A percentile compares a stretch with the other conserved stretches of the same genome.
These are phyloP conservation scores for Puccinellia tenuiflora DNA, from an alignment of 176 grass and related monocot species.

Conservation along the genomic window DNA sequence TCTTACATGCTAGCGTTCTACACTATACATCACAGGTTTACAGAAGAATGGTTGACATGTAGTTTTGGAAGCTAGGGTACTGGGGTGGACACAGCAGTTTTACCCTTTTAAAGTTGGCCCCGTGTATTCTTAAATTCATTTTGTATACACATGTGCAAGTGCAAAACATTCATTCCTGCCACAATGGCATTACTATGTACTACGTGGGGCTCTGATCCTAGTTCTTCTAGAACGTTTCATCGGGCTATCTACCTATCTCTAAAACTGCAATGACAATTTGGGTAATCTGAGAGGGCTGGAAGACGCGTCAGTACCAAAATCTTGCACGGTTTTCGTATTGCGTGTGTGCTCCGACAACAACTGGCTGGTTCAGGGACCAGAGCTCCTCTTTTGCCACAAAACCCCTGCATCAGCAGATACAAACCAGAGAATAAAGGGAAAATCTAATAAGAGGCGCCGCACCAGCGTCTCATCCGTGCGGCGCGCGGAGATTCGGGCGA, in stretches of 20 bases:
- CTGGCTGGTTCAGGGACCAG: not conserved
- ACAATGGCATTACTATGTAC: not conserved
- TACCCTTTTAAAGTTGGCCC: slow-evolving; percentile 14
- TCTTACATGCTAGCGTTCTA: slow-evolving; percentile 35
- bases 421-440: not conserved
- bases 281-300: not conserved
- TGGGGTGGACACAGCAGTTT: slow-evolving; percentile 28
- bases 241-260: too few relatives aligned
- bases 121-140: slow-evolving; percentile 27
- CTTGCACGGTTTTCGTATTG: not conserved
- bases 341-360: not conserved
- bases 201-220: slow-evolving; percentile 11
- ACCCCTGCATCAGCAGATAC: not conserved
- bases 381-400: not conserved
- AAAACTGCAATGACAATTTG: not conserved
- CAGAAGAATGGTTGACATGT: slow-evolving; percentile 36
- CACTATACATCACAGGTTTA: slow-evolving; percentile 38
- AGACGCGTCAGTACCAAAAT: not conserved
- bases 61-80: slow-evolving; percentile 31
- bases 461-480: too few relatives aligned
- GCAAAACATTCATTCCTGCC: slow-evolving; percentile 29
- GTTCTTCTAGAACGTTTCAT: not conserved
- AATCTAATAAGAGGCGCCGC: too few relatives aligned
- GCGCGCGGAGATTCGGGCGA: too few relatives aligned
- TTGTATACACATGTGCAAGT: slow-evolving; percentile 37